Percentiles rank a stretch among this genome's conserved stretches.
phyloP scores from a whole-genome alignment of 2,329 filamentous ascomycete species.

The Colletotrichum euphorbiae region DNA sequence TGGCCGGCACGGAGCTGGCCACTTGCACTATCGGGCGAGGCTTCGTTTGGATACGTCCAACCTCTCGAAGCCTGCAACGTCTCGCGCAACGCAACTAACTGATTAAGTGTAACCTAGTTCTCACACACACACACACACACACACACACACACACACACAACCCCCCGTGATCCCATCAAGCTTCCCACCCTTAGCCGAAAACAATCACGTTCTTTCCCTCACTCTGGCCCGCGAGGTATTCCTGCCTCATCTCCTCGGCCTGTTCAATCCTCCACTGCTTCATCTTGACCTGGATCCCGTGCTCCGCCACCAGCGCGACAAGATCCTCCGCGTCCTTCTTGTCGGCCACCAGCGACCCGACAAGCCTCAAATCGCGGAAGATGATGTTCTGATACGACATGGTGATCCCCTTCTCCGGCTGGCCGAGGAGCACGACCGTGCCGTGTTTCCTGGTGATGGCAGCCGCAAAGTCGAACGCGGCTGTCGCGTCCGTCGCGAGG shows the following conservation, averaged over 20 bases:
- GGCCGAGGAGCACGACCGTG: conserved; percentile 36
- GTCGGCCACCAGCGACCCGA: conserved; percentile 37
- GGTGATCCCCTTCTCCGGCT: conserved; percentile 38
- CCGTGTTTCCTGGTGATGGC: conserved; percentile 38
- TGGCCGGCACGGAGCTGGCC: too few relatives aligned
- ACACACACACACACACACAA: too few relatives aligned
- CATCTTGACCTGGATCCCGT: conserved; percentile 34
- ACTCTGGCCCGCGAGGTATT: conserved; percentile 28
- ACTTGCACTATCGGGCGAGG: too few relatives aligned
- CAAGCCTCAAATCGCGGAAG: conserved; percentile 35
- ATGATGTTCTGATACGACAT: conserved; percentile 35
- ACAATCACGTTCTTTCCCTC: conserved; percentile 40
- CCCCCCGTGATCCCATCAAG: too few relatives aligned
- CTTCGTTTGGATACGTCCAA: too few relatives aligned
- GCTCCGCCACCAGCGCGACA: conserved; percentile 29
- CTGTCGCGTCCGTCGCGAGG: conserved; percentile 38
- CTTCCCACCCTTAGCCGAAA: conserved; percentile 36
- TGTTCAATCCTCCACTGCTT: conserved; percentile 35
- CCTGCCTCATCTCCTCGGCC: conserved; percentile 36
- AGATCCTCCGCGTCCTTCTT: conserved; percentile 27
- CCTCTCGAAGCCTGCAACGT: too few relatives aligned
- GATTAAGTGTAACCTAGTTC: too few relatives aligned
- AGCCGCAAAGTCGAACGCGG: conserved; percentile 35
- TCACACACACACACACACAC: too few relatives aligned
- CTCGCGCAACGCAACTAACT: too few relatives aligned